Evolutionary conservation across 495 filamentous ascomycete species (phyloP).

Genomic region (Acidiella bohemica): DNA sequence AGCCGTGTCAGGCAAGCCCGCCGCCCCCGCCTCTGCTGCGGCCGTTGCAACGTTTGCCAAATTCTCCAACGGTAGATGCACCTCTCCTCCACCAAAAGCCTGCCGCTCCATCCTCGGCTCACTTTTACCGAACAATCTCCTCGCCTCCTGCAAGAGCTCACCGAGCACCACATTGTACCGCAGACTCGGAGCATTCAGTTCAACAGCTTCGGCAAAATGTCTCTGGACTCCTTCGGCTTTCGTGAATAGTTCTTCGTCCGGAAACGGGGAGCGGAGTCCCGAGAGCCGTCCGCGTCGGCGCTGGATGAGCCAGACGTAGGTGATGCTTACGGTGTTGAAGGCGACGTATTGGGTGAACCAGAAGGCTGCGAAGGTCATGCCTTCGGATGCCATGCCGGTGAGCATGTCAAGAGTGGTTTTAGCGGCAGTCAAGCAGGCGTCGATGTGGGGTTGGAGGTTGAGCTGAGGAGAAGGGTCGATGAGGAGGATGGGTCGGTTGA

Average conservation of each 20-base stretch:
- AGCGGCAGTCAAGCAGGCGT: slow-evolving; percentile 35
- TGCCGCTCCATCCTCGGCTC: background rate
- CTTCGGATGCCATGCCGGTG: background rate
- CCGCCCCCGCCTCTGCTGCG: too few species aligned
- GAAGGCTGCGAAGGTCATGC: slow-evolving; percentile 24
- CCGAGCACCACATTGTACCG: slow-evolving; percentile 40
- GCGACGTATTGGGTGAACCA: slow-evolving; percentile 32
- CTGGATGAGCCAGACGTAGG: slow-evolving; percentile 30
- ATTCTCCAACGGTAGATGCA: background rate
- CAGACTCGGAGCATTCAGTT: slow-evolving; percentile 38
- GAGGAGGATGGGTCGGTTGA: slow-evolving; percentile 43
- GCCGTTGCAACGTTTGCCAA: background rate
- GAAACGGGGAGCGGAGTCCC: background rate
- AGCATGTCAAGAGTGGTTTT: slow-evolving; percentile 22
- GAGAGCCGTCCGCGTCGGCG: slow-evolving; percentile 17
- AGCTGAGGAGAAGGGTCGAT: slow-evolving; percentile 25
- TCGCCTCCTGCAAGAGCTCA: slow-evolving; percentile 25
- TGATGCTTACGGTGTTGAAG: slow-evolving; percentile 28
- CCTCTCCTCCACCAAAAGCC: background rate
- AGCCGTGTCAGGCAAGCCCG: too few species aligned
- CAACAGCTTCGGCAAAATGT: slow-evolving; percentile 37
- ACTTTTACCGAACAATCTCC: background rate
- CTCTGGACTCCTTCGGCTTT: slow-evolving; percentile 34
- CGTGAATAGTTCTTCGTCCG: slow-evolving; percentile 2
- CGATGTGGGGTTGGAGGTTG: slow-evolving; percentile 28